Evolutionary conservation across 2,329 filamentous ascomycete genomes (phyloP).

Genomic region (Fusarium sp.): DNA sequence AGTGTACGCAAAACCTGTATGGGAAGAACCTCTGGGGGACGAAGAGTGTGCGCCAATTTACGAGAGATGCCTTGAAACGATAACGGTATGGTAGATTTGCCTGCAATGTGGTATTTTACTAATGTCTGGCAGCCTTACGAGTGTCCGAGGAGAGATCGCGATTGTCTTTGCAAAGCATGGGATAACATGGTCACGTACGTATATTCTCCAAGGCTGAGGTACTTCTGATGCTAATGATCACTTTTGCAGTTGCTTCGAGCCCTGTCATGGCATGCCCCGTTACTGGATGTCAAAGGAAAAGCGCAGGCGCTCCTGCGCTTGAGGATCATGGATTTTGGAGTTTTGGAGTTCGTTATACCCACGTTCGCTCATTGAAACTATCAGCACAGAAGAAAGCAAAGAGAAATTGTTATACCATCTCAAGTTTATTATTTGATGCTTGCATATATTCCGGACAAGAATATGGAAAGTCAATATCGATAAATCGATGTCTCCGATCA

Average conservation of each 20-base stretch:
- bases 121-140: conserved; percentile 6
- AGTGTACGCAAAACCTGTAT: neutral
- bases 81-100: neutral
- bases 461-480: neutral
- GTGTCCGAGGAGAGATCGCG: neutral
- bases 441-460: too few relatives aligned
- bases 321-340: neutral
- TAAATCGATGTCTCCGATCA: accelerated
- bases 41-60: conserved; percentile 10
- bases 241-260: neutral
- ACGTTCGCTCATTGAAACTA: too few relatives aligned
- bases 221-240: accelerated
- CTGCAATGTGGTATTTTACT: neutral
- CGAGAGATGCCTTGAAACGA: conserved; percentile 13
- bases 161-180: conserved; percentile 19
- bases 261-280: neutral
- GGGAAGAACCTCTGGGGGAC: too few relatives aligned
- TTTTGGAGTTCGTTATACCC: neutral
- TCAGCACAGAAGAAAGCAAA: neutral
- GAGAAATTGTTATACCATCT: accelerated
- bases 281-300: conserved; percentile 17
- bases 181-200: conserved; percentile 3
- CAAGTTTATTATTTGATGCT: accelerated
- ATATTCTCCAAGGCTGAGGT: accelerated
- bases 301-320: conserved; percentile 5